Percentiles rank a stretch among this genome's conserved stretches.
Evolutionary conservation across 495 filamentous ascomycete species (phyloP).

Genomic region (Neurospora discreta): DNA sequence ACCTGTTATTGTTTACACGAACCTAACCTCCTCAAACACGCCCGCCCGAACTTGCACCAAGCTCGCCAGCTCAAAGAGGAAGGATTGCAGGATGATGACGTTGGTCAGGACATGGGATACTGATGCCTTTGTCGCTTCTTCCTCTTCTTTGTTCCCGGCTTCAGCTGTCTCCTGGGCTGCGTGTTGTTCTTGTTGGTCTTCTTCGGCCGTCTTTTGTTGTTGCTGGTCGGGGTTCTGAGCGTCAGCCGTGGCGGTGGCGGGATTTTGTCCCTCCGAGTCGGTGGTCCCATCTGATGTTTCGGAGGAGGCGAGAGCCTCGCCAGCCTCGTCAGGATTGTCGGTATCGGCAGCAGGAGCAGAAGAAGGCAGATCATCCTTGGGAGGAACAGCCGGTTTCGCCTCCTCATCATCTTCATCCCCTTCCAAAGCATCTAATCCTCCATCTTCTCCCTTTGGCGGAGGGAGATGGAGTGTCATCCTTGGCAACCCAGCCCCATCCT

Average conservation of each 20-base stretch:
- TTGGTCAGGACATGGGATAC: conserved; percentile 84
- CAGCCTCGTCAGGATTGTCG: too few relatives aligned
- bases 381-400: neutral
- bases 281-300: too few relatives aligned
- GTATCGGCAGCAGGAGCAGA: neutral
- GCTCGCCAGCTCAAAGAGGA: conserved; percentile 79
- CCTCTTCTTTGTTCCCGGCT: conserved; percentile 9
- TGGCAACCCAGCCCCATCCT: conserved; percentile 14
- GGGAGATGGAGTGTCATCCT: conserved; percentile 20
- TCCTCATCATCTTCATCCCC: neutral
- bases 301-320: too few relatives aligned
- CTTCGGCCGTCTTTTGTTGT: conserved; percentile 7
- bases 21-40: conserved; percentile 77
- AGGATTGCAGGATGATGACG: conserved; percentile 65
- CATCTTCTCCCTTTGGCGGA: conserved; percentile 22
- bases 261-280: too few relatives aligned
- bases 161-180: neutral
- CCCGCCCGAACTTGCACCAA: conserved; percentile 76
- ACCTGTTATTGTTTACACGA: conserved; percentile 10
- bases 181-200: neutral
- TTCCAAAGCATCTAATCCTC: conserved; percentile 20
- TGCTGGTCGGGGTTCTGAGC: too few relatives aligned
- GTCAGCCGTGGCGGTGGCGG: too few relatives aligned
- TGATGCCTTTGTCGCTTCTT: conserved; percentile 40
- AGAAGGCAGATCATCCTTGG: neutral